Conservation (phyloP, 306 rosid genomes). For the Prunus armeniaca region DNA sequence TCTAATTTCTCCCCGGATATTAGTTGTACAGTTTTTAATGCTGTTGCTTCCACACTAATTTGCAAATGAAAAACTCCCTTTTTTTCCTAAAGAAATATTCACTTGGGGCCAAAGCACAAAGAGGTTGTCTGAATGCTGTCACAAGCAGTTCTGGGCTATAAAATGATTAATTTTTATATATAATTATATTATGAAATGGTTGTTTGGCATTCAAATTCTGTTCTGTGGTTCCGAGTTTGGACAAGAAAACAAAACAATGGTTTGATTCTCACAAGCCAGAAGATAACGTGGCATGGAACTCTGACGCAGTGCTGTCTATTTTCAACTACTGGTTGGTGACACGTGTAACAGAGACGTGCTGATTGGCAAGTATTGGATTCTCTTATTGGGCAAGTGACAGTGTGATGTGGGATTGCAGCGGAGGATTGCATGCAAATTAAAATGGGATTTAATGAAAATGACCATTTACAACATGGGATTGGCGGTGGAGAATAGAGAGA, state of each 20-base stretch:
- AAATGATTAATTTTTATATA: not conserved
- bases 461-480: conserved; percentile 24
- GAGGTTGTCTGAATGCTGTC: not conserved
- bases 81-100: not conserved
- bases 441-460: conserved; percentile 24
- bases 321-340: not conserved
- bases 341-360: conserved; percentile 5
- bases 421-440: conserved; percentile 25
- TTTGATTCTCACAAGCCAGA: too few relatives aligned
- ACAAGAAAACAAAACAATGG: not conserved
- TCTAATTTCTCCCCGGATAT: not conserved
- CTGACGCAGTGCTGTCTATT: not conserved
- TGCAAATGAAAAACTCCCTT: not conserved
- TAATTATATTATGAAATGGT: too few relatives aligned
- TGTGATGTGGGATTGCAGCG: not conserved
- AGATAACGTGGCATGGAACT: conserved; percentile 1
- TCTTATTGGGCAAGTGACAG: not conserved
- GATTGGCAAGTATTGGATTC: conserved; percentile 14
- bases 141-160: not conserved
- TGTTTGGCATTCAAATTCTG: not conserved
- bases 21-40: not conserved
- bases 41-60: not conserved
- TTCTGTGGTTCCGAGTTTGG: too few relatives aligned
- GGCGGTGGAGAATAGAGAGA: conserved; percentile 42
- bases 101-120: not conserved